phyloP scores from a whole-genome alignment of 495 filamentous ascomycete genomes.

The Lepraria neglecta region DNA sequence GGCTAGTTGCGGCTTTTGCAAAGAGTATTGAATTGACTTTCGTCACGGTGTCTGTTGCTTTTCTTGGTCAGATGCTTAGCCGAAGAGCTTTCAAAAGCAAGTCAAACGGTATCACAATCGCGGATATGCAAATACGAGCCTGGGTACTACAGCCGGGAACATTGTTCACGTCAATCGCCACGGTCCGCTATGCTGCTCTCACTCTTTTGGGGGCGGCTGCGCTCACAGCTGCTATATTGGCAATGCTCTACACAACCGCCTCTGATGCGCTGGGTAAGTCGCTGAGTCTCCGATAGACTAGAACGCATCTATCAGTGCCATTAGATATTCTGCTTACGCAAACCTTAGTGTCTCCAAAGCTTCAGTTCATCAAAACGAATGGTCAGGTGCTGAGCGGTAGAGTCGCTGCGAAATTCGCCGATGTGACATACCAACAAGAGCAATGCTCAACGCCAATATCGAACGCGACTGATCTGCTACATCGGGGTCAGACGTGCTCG shows the following conservation, averaged over 20 bases:
- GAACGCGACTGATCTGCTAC: conserved; percentile 29
- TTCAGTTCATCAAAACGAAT: conserved; percentile 39
- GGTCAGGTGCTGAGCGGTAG: conserved; percentile 40
- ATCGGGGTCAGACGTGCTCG: conserved; percentile 49
- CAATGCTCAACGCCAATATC: conserved; percentile 54
- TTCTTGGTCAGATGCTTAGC: conserved; percentile 62
- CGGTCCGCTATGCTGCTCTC: conserved; percentile 51
- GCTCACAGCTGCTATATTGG: conserved; percentile 51
- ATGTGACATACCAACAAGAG: conserved; percentile 43
- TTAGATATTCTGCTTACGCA: too few species aligned
- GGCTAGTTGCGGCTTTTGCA: conserved; percentile 56
- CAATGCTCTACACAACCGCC: conserved; percentile 64
- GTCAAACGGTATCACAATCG: conserved; percentile 55
- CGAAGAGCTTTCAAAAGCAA: conserved; percentile 51
- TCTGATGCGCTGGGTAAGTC: conserved; percentile 53
- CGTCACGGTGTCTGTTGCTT: conserved; percentile 65
- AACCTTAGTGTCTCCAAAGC: too few species aligned
- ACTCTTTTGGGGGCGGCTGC: conserved; percentile 52
- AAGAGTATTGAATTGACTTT: conserved; percentile 68
- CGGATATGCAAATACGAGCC: conserved; percentile 57
- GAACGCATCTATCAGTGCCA: conserved; percentile 52
- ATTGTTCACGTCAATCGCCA: conserved; percentile 58
- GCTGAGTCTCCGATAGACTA: conserved; percentile 25
- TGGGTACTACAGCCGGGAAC: conserved; percentile 57
- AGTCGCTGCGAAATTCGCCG: conserved; percentile 52